Evolutionary conservation across 768 basidiomycete species (phyloP).

Genomic region (Leucocoprinus sp.): DNA sequence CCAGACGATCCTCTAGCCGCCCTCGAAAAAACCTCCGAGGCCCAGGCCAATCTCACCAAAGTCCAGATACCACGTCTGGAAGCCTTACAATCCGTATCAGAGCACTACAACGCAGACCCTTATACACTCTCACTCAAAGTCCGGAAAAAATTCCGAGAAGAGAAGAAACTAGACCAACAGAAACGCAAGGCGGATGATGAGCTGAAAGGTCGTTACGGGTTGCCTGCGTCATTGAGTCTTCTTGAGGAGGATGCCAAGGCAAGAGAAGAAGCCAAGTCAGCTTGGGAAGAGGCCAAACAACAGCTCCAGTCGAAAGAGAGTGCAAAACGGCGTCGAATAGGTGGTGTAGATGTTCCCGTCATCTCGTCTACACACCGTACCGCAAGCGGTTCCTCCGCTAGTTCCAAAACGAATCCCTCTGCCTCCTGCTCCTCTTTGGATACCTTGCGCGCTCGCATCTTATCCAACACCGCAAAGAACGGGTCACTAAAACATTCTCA

Average conservation of each 20-base stretch:
- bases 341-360: slow-evolving; percentile 18
- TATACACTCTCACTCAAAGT: slow-evolving; percentile 69
- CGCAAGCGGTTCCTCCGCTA: slow-evolving; percentile 2
- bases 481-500: neutral
- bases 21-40: slow-evolving; percentile 81
- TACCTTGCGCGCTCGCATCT: slow-evolving; percentile 45
- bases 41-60: slow-evolving; percentile 62
- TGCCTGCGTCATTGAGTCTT: slow-evolving; percentile 62
- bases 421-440: slow-evolving; percentile 18
- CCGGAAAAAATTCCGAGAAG: slow-evolving; percentile 77
- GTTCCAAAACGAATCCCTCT: slow-evolving; percentile 5
- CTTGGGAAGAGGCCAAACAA: slow-evolving; percentile 49
- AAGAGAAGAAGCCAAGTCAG: slow-evolving; percentile 50
- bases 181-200: slow-evolving; percentile 63
- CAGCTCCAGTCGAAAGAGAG: slow-evolving; percentile 36
- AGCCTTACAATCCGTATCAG: slow-evolving; percentile 66
- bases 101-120: slow-evolving; percentile 79
- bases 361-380: slow-evolving; percentile 15
- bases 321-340: slow-evolving; percentile 40
- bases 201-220: slow-evolving; percentile 67
- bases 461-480: slow-evolving; percentile 43
- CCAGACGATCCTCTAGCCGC: slow-evolving; percentile 81
- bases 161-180: slow-evolving; percentile 72
- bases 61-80: slow-evolving; percentile 78
- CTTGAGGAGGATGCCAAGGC: slow-evolving; percentile 57